Evolutionary conservation across 768 basidiomycete species (phyloP), one percentile per base, ranked within the genome.

Genomic region (Russula virescens): DNA sequence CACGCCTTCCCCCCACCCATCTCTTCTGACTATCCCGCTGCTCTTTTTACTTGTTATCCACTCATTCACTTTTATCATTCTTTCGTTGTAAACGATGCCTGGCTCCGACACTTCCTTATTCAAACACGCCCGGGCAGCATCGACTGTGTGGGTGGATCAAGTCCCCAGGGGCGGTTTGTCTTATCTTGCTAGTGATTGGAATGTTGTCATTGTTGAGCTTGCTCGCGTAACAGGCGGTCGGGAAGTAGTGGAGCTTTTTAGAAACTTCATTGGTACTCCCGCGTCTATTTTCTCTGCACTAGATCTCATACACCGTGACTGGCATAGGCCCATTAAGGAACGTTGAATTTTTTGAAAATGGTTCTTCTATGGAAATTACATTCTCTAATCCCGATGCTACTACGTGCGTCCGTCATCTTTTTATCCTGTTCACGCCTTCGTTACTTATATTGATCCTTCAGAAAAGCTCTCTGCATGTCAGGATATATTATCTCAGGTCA

Each of bases 401-500:
- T 55, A 76, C 76, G 87, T 86, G 63, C 61, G 81, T 73, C 21
- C 34, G 5, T 34, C 51, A 49, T 26, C 40, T 55, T 55, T 55
- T 31, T 31, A 8, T 31, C 31, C 8, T 47, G 49, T 35, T 45
- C 65, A 50, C 63, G n/a, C 52, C 48, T 50, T 56, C 50, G 25
- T 60, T 31, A 26, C 25, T 56, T 28, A 51, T 38, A 8, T 21
- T 51, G 35, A 46, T n/a, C 23, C 1, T 40, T 21, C 45, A 89
- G 87, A 60, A 87, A 87, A 73, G 83, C 86, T 1, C 67, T 88
- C 55, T 83, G 82, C 67, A 83, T 88, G 84, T 80, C 82, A 28
- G 83, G 85, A 48, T 86, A 84, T 69, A 80, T 75, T 23, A 72
- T 87, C 21, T 77, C 78, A 26, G 84, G 84, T 35, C 74, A 75